Conservation (phyloP, 129 eudicot genomes). For the Helianthus tuberosus region DNA sequence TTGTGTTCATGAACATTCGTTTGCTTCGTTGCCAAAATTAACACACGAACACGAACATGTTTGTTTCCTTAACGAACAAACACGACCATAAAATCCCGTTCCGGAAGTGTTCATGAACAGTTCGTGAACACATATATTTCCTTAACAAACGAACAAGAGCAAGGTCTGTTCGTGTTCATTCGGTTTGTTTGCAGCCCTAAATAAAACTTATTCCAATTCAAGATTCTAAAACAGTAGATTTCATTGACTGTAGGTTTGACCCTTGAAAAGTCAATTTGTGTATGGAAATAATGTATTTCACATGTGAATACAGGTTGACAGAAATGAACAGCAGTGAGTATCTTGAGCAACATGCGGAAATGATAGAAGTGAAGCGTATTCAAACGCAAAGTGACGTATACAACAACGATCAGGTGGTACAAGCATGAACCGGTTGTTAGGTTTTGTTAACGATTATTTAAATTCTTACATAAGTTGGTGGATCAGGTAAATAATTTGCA, state of each 20-base stretch:
- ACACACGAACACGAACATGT: too few species aligned
- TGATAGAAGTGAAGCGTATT: slow-evolving; percentile 42
- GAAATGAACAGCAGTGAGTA: slow-evolving; percentile 91
- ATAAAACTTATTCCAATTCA: neutral
- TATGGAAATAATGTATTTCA: neutral
- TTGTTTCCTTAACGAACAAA: too few species aligned
- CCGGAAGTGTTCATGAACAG: too few species aligned
- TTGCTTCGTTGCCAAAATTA: too few species aligned
- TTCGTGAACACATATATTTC: too few species aligned
- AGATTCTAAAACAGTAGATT: neutral
- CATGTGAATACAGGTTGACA: slow-evolving; percentile 55
- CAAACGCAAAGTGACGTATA: slow-evolving; percentile 25
- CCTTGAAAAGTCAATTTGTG: slow-evolving; percentile 10
- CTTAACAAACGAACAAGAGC: too few species aligned
- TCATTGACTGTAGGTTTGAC: neutral
- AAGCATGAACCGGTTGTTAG: slow-evolving; percentile 28
- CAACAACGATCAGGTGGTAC: slow-evolving; percentile 31
- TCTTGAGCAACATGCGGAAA: slow-evolving; percentile 68
- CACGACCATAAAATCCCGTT: too few species aligned
- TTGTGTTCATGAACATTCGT: too few species aligned
- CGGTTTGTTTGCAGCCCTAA: too few species aligned
- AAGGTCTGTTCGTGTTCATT: too few species aligned
- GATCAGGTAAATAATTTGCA: slow-evolving; percentile 4
- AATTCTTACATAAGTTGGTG: neutral
- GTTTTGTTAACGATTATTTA: slow-evolving; percentile 4